Percentiles rank a stretch among this genome's conserved stretches.
These are phyloP conservation scores for Leccinum uliginosum DNA, from an alignment of 768 basidiomycete species.

Conservation along the genomic window DNA sequence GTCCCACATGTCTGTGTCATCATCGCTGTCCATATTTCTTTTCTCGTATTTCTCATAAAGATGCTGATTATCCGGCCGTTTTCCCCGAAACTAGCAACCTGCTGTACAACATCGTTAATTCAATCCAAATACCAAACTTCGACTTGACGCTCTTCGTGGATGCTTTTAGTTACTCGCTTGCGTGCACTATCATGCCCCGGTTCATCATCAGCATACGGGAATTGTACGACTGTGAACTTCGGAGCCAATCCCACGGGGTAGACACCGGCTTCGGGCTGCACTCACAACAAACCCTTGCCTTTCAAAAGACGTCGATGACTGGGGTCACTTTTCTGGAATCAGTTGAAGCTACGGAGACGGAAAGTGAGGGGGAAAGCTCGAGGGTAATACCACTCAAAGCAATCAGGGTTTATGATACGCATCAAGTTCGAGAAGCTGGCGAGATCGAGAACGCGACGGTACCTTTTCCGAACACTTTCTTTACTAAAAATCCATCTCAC, in stretches of 20 bases:
- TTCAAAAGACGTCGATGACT: background rate
- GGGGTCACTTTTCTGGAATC: background rate
- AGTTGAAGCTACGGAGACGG: background rate
- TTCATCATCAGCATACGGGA: background rate
- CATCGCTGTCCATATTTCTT: too few species aligned
- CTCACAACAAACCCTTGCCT: background rate
- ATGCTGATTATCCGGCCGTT: background rate
- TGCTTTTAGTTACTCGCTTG: background rate
- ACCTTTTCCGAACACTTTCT: background rate
- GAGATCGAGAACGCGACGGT: conserved; percentile 2
- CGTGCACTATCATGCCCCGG: background rate
- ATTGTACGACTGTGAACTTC: background rate
- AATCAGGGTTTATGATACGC: background rate
- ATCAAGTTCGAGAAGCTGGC: background rate
- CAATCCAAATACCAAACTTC: background rate
- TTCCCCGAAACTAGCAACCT: background rate
- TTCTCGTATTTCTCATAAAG: background rate
- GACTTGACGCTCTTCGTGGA: background rate
- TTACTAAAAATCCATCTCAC: background rate
- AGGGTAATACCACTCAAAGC: background rate
- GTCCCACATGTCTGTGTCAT: background rate
- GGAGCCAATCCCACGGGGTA: background rate
- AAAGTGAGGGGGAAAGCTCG: background rate
- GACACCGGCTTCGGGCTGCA: background rate
- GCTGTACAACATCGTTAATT: background rate